phyloP scores from a whole-genome alignment of 768 basidiomycete species.

The Hypholoma fasciculare region DNA sequence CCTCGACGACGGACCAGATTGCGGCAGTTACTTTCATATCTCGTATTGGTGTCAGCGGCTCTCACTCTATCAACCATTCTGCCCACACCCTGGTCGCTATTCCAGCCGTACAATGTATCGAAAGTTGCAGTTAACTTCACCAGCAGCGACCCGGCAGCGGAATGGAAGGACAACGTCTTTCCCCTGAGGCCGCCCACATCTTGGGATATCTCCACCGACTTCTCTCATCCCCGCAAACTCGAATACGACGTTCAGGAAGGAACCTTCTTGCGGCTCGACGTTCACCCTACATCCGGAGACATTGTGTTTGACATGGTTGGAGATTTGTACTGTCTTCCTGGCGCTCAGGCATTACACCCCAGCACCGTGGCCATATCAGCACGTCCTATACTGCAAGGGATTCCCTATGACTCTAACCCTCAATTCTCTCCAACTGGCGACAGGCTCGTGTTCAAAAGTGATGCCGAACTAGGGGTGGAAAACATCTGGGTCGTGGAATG shows the following conservation, averaged over 20 bases:
- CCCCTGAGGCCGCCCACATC: slow-evolving; percentile 58
- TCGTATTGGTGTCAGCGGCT: slow-evolving; percentile 31
- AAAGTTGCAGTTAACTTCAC: slow-evolving; percentile 15
- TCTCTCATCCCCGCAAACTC: slow-evolving; percentile 62
- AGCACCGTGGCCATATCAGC: slow-evolving; percentile 37
- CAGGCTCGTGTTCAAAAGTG: slow-evolving; percentile 66
- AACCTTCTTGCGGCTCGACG: slow-evolving; percentile 76
- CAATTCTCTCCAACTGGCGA: slow-evolving; percentile 71
- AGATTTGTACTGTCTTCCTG: slow-evolving; percentile 71
- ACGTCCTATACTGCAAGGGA: slow-evolving; percentile 58
- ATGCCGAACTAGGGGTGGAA: slow-evolving; percentile 71
- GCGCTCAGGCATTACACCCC: slow-evolving; percentile 25
- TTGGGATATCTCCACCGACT: slow-evolving; percentile 82
- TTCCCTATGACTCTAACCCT: slow-evolving; percentile 72
- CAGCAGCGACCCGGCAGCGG: slow-evolving; percentile 31
- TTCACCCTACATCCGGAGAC: slow-evolving; percentile 68
- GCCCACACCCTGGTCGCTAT: slow-evolving; percentile 33
- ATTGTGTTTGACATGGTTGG: slow-evolving; percentile 77
- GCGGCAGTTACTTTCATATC: slow-evolving; percentile 8
- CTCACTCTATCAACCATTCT: slow-evolving; percentile 32
- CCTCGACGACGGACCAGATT: background rate
- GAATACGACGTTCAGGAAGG: slow-evolving; percentile 72
- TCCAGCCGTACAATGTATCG: slow-evolving; percentile 17
- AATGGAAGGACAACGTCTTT: slow-evolving; percentile 57
- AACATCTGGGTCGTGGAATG: slow-evolving; percentile 74